phyloP scores from a whole-genome alignment of 331 rosid species.

The Acacia pycnantha region DNA sequence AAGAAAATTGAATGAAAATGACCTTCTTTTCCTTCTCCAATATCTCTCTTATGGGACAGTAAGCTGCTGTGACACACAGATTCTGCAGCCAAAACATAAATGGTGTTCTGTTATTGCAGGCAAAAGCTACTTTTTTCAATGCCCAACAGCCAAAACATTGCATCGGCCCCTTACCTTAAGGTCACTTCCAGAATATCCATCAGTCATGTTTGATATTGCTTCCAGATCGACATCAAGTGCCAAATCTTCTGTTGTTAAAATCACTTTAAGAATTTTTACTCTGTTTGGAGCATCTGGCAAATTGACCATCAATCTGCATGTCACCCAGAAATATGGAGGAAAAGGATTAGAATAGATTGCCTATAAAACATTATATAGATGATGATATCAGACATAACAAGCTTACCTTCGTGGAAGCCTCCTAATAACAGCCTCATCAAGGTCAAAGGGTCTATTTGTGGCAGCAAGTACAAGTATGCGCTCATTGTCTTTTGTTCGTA shows the following conservation, averaged over 20 bases:
- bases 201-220: constrained; percentile 78
- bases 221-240: constrained; percentile 75
- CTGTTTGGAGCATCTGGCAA: constrained; percentile 87
- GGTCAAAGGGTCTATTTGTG: constrained; percentile 96
- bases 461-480: constrained; percentile 96
- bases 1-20: constrained; percentile 12
- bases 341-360: constrained; percentile 23
- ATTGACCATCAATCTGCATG: constrained; percentile 85
- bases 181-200: constrained; percentile 97
- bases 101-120: constrained; percentile 2
- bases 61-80: constrained; percentile 89
- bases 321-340: neutral
- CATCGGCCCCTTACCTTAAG: constrained; percentile 57
- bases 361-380: neutral
- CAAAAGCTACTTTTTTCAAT: constrained; percentile 14
- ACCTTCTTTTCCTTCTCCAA: constrained; percentile 94
- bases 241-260: constrained; percentile 85
- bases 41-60: constrained; percentile 86
- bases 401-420: constrained; percentile 92
- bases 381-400: constrained; percentile 29
- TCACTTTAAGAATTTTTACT: constrained; percentile 74
- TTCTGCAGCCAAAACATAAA: constrained; percentile 60
- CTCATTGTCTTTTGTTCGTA: constrained; percentile 92
- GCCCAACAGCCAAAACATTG: constrained; percentile 4
- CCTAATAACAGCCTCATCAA: constrained; percentile 96